phyloP scores from a whole-genome alignment of 2,329 filamentous ascomycete genomes.

The Cladosporium phlei region DNA sequence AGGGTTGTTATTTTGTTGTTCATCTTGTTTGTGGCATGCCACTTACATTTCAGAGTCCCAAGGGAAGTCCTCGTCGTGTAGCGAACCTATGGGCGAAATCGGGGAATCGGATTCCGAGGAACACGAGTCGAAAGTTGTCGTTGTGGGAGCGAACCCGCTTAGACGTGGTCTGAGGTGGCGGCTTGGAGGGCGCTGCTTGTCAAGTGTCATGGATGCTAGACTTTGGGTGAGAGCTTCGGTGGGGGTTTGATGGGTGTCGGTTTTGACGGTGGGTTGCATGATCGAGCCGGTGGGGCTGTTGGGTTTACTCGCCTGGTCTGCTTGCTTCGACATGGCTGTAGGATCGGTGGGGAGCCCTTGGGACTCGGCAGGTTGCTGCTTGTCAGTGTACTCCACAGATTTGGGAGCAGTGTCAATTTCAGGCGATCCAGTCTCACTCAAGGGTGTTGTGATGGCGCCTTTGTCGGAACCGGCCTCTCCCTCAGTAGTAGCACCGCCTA shows the following conservation, averaged over 20 bases:
- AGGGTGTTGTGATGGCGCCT: background rate
- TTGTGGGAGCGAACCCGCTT: too few species aligned
- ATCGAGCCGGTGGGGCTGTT: background rate
- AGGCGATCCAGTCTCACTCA: too few species aligned
- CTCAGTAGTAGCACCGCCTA: background rate
- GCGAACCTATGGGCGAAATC: background rate
- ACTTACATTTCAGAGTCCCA: constrained; percentile 30
- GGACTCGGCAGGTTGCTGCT: too few species aligned
- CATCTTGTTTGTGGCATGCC: background rate
- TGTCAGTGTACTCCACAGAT: background rate
- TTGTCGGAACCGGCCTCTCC: background rate
- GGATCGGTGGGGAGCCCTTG: too few species aligned
- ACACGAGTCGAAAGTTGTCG: too few species aligned
- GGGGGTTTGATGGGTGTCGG: background rate
- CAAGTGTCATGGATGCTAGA: background rate
- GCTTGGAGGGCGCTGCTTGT: background rate
- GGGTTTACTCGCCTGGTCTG: background rate
- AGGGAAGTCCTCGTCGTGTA: constrained; percentile 30
- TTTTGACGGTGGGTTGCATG: background rate
- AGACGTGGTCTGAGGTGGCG: background rate
- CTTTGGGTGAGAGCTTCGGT: constrained; percentile 1
- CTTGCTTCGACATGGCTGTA: background rate
- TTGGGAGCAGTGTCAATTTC: background rate
- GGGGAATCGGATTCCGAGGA: constrained; percentile 1
- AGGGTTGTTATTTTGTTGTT: background rate